Conservation (phyloP, 768 basidiomycete species). For the Kwoniella bestiolae region DNA sequence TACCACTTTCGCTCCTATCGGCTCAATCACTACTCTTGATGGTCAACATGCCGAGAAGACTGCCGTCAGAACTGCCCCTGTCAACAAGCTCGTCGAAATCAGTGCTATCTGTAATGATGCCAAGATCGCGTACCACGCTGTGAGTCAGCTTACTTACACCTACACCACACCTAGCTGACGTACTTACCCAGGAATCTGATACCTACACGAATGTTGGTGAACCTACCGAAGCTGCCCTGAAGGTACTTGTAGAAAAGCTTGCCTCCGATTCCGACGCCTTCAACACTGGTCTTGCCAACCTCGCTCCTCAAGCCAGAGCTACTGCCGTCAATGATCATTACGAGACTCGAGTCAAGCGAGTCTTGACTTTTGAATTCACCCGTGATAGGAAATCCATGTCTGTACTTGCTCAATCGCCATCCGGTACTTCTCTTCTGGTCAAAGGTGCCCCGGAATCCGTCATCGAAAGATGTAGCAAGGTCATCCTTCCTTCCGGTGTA, state of each 20-base stretch:
- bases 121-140: constrained; percentile 79
- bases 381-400: constrained; percentile 99
- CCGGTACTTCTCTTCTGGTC: constrained; percentile 71
- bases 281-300: constrained; percentile 63
- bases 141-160: constrained; percentile 57
- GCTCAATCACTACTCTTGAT: constrained; percentile 70
- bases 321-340: constrained; percentile 84
- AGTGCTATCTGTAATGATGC: constrained; percentile 93
- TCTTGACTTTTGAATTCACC: constrained; percentile 96
- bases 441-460: constrained; percentile 98
- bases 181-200: constrained; percentile 69
- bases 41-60: constrained; percentile 69
- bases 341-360: constrained; percentile 72
- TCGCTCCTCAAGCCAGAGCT: constrained; percentile 69
- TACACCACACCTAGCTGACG: constrained; percentile 14
- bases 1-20: constrained; percentile 85
- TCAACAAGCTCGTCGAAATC: constrained; percentile 75
- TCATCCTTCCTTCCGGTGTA: constrained; percentile 61
- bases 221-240: constrained; percentile 95
- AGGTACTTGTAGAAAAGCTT: constrained; percentile 92
- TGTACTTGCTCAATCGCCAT: constrained; percentile 76
- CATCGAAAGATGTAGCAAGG: constrained; percentile 75
- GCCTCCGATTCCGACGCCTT: constrained; percentile 67
- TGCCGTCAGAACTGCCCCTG: constrained; percentile 46
- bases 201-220: constrained; percentile 85